Evolutionary conservation across 345 rosid species (phyloP).

Genomic region (Citrus cavaleriei): DNA sequence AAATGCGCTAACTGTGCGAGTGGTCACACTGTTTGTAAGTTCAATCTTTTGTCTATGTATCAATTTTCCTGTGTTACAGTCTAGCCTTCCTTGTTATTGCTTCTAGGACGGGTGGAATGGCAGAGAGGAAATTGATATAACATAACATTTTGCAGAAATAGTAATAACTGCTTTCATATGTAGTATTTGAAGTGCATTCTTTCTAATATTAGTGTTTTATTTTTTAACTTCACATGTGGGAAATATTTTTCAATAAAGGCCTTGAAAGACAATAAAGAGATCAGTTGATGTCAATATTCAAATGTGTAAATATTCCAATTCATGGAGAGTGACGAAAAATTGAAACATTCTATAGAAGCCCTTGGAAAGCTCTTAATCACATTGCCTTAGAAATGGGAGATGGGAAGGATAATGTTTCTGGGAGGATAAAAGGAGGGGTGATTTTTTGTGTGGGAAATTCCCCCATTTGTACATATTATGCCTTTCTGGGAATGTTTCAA

Average conservation of each 20-base stretch:
- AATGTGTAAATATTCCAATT: no score
- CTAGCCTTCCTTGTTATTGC: constrained; percentile 1
- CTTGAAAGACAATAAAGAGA: not conserved
- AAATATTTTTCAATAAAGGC: not conserved
- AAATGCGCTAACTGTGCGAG: constrained; percentile 89
- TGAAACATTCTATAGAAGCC: no score
- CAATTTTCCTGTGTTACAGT: constrained; percentile 5
- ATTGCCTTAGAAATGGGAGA: no score
- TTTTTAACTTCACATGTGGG: not conserved
- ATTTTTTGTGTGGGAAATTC: no score
- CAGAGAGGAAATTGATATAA: not conserved
- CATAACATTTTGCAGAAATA: not conserved
- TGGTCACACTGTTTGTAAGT: constrained; percentile 87
- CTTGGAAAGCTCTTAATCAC: no score
- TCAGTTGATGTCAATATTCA: not conserved
- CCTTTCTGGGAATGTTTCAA: no score
- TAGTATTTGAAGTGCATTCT: not conserved
- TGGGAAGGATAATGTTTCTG: no score
- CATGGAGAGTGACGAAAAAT: no score
- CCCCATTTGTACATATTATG: no score
- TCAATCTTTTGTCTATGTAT: constrained; percentile 17
- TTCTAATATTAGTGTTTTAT: not conserved
- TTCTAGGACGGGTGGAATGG: constrained; percentile 4
- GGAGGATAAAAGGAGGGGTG: no score
- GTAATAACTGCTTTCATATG: not conserved